A percentile compares a stretch with the other conserved stretches of the same genome.
These are phyloP conservation scores for Pseudonitzschia pungens DNA, from an alignment of 108 stramenopile genomes.

Conservation along the genomic window DNA sequence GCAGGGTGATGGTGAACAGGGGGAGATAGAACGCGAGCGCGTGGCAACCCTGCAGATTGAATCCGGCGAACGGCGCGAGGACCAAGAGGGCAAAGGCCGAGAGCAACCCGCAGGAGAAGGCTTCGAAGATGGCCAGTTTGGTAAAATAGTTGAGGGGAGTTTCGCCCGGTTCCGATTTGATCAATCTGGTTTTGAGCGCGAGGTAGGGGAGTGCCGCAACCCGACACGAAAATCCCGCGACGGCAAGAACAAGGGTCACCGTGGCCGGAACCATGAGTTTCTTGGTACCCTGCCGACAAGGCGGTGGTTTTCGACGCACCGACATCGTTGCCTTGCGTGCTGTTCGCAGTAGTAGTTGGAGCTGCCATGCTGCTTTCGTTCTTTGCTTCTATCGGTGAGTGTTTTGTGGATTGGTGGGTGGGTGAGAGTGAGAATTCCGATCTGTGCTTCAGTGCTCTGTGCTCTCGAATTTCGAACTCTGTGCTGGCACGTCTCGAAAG, in stretches of 20 bases:
- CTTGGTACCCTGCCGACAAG: not conserved
- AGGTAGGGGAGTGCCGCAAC: not conserved
- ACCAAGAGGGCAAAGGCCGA: not conserved
- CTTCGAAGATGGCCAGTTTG: not conserved
- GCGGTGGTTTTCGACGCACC: not conserved
- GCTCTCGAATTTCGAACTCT: no score
- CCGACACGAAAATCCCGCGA: not conserved
- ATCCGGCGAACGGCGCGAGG: not conserved
- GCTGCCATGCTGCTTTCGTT: not conserved
- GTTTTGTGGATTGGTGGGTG: not conserved
- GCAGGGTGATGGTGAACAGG: conserved; percentile 1
- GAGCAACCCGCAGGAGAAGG: conserved; percentile 2
- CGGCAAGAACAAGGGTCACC: not conserved
- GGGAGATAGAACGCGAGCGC: conserved; percentile 8
- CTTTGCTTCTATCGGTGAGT: not conserved
- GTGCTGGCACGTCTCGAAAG: no score
- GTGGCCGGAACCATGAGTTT: not conserved
- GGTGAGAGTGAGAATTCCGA: no score
- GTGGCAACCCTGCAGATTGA: not conserved
- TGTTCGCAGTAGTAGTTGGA: not conserved
- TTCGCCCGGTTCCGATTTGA: not conserved
- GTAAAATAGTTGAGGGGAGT: not conserved
- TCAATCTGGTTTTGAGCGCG: not conserved
- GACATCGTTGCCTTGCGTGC: not conserved
- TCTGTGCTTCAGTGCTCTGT: no score